Evolutionary conservation across 2,329 filamentous ascomycete species (phyloP).

Genomic region (Sporothrix inflata): DNA sequence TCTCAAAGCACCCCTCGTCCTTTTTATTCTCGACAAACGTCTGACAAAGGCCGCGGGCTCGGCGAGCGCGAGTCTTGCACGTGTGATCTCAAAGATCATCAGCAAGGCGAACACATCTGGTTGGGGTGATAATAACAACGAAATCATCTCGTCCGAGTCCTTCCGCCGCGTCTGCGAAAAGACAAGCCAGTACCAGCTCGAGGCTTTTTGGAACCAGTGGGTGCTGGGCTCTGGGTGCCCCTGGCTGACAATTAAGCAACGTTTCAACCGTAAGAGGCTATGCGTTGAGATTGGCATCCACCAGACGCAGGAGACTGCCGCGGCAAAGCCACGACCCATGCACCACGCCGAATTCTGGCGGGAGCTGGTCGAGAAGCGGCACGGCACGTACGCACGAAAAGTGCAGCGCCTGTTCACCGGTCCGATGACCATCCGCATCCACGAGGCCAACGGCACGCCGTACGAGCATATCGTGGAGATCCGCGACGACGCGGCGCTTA

Average conservation of each 20-base stretch:
- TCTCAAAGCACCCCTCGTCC: conserved; percentile 84
- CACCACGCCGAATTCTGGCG: conserved; percentile 78
- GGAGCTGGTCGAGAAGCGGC: conserved; percentile 77
- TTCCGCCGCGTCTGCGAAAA: conserved; percentile 88
- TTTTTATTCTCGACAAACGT: conserved; percentile 91
- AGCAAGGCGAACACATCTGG: conserved; percentile 69
- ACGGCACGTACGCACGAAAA: conserved; percentile 68
- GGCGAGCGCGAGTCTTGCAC: conserved; percentile 68
- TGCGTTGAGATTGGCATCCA: conserved; percentile 89
- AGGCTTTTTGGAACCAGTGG: conserved; percentile 94
- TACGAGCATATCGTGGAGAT: conserved; percentile 99
- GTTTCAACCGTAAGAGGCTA: conserved; percentile 97
- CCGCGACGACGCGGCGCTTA: conserved; percentile 71
- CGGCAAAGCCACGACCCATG: conserved; percentile 57
- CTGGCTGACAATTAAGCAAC: conserved; percentile 79
- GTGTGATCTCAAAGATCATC: conserved; percentile 84
- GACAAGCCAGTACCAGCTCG: conserved; percentile 75
- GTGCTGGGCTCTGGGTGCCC: conserved; percentile 87
- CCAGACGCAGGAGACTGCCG: conserved; percentile 69
- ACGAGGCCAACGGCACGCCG: conserved; percentile 96
- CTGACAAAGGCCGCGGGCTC: conserved; percentile 87
- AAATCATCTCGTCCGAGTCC: conserved; percentile 71
- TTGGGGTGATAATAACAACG: conserved; percentile 59
- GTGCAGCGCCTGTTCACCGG: conserved; percentile 72
- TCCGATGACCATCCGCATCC: conserved; percentile 96